phyloP scores from a whole-genome alignment of 176 grass and related monocot genomes.

The Oropetium thomaeum region DNA sequence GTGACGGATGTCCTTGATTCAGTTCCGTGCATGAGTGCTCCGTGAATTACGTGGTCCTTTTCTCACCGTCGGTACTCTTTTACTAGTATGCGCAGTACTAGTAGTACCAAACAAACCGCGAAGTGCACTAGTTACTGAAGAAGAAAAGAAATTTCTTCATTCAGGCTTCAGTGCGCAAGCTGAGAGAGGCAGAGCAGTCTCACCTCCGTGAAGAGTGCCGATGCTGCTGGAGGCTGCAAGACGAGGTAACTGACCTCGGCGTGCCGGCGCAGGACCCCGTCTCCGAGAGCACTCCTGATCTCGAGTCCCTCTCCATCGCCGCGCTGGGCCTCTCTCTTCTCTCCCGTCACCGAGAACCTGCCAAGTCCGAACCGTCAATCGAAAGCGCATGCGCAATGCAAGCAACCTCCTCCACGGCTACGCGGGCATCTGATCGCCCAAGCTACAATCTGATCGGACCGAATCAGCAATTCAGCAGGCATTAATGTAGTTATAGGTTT shows the following conservation, averaged over 20 bases:
- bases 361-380: neutral
- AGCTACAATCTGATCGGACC: neutral
- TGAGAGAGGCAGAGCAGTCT: neutral
- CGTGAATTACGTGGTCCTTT: neutral
- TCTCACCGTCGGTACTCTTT: neutral
- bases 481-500: neutral
- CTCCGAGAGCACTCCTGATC: constrained; percentile 41
- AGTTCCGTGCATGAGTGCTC: neutral
- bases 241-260: constrained; percentile 20
- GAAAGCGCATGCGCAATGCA: neutral
- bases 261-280: constrained; percentile 49
- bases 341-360: constrained; percentile 32
- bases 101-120: neutral
- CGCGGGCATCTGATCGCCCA: neutral
- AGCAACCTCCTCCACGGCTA: neutral
- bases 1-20: neutral
- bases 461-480: neutral
- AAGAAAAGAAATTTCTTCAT: neutral
- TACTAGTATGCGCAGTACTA: neutral
- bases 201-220: constrained; percentile 37
- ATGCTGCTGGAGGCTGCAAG: constrained; percentile 32
- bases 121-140: neutral
- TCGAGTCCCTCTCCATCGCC: constrained; percentile 42
- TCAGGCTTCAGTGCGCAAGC: neutral
- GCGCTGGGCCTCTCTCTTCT: neutral